These are phyloP conservation scores for Rhodotorula paludigena DNA, from an alignment of 768 basidiomycete species.

Conservation along the genomic window DNA sequence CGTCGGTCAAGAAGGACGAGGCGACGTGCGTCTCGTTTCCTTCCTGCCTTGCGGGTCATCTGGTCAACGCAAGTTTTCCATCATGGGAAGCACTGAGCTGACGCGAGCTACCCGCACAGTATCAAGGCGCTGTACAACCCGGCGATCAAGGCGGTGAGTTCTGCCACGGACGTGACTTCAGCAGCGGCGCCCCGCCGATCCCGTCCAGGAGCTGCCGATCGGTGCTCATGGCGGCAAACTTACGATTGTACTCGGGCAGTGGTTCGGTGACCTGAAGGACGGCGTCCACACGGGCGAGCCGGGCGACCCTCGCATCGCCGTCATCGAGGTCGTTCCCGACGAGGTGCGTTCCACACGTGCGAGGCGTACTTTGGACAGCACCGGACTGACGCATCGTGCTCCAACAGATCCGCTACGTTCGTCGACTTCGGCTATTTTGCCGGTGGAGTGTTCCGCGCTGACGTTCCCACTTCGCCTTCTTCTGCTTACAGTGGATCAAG, in stretches of 20 bases:
- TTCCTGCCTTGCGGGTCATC: neutral
- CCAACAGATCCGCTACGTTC: conserved; percentile 31
- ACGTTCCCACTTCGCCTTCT: neutral
- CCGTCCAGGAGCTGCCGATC: neutral
- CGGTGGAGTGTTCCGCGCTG: neutral
- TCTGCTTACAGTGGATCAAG: conserved; percentile 26
- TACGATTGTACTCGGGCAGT: neutral
- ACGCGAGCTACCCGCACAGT: too few species aligned
- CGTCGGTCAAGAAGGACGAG: conserved; percentile 32
- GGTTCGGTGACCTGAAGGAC: conserved; percentile 37
- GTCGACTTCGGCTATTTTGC: neutral
- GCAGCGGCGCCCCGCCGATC: too few species aligned
- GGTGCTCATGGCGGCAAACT: neutral
- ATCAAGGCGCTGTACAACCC: conserved; percentile 38
- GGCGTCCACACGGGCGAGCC: conserved; percentile 30
- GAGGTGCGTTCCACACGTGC: conserved; percentile 19
- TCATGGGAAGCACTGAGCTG: neutral
- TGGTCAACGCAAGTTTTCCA: neutral
- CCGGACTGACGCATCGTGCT: neutral
- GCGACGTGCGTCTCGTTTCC: neutral
- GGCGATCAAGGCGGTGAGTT: conserved; percentile 15
- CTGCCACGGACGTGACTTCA: too few species aligned
- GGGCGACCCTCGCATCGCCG: conserved; percentile 35
- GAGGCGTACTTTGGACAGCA: accelerated
- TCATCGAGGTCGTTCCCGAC: conserved; percentile 38